Conservation (phyloP, 2,329 filamentous ascomycete species). For the Elsinoe ampelina region DNA sequence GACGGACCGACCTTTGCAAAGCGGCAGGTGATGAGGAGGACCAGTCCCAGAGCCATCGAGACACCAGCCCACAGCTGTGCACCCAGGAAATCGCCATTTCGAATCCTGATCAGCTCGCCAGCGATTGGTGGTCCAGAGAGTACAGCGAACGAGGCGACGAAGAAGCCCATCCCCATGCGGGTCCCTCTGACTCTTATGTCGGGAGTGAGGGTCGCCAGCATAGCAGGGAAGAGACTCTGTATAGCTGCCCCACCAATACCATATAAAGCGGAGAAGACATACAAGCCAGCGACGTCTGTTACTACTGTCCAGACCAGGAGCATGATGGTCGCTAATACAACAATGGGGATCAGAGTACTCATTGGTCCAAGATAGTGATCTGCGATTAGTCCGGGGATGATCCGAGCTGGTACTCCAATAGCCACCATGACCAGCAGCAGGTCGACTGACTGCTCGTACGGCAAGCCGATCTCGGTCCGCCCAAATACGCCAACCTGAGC, state of each 20-base stretch:
- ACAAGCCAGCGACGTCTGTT: slow-evolving; percentile 28
- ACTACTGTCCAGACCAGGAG: slow-evolving; percentile 51
- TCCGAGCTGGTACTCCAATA: slow-evolving; percentile 46
- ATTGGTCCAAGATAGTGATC: slow-evolving; percentile 46
- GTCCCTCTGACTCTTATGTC: slow-evolving; percentile 39
- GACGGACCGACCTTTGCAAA: slow-evolving; percentile 24
- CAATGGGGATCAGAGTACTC: slow-evolving; percentile 47
- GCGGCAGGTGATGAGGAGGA: slow-evolving; percentile 22
- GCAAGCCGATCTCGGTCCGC: slow-evolving; percentile 32
- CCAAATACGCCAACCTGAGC: slow-evolving; percentile 26
- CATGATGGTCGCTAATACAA: slow-evolving; percentile 37
- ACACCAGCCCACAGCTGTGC: slow-evolving; percentile 39
- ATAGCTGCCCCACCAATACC: slow-evolving; percentile 37
- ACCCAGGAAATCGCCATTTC: slow-evolving; percentile 33
- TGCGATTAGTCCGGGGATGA: slow-evolving; percentile 45
- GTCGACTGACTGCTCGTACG: slow-evolving; percentile 42
- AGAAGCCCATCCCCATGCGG: slow-evolving; percentile 41
- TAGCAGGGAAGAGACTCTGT: slow-evolving; percentile 38
- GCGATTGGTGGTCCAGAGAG: slow-evolving; percentile 40
- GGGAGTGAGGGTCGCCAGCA: slow-evolving; percentile 35
- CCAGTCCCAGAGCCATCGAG: slow-evolving; percentile 23
- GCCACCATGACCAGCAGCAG: slow-evolving; percentile 51
- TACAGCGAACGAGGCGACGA: slow-evolving; percentile 35
- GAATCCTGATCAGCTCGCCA: slow-evolving; percentile 35
- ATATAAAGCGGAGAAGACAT: slow-evolving; percentile 37